Evolutionary conservation across 1,284 basidiomycete genomes (phyloP).

Genomic region (Cryptococcus depauperatus): DNA sequence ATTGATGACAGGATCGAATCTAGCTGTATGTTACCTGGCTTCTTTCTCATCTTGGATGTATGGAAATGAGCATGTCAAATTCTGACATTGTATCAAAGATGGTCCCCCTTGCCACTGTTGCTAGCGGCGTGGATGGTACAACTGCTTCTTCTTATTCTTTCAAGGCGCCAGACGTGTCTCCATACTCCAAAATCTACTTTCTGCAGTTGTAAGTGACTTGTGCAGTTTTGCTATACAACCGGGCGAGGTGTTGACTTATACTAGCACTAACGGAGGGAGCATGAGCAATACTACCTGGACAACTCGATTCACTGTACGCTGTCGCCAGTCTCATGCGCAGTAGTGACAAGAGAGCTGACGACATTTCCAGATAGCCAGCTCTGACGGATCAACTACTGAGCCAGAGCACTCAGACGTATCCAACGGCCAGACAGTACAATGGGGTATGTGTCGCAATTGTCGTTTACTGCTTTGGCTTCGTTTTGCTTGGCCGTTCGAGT

Average conservation of each 20-base stretch:
- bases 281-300: conserved; percentile 35
- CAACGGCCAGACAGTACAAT: conserved; percentile 32
- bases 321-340: background rate
- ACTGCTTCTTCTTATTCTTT: conserved; percentile 22
- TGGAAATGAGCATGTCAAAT: background rate
- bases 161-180: conserved; percentile 39
- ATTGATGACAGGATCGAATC: conserved; percentile 43
- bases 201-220: conserved; percentile 37
- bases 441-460: conserved; percentile 24
- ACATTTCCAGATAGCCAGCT: conserved; percentile 31
- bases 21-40: conserved; percentile 11
- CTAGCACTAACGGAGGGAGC: conserved; percentile 26
- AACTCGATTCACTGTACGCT: conserved; percentile 42
- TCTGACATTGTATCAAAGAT: conserved; percentile 7
- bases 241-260: background rate
- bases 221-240: too few species aligned
- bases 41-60: background rate
- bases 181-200: conserved; percentile 46
- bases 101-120: conserved; percentile 22
- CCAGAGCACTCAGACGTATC: conserved; percentile 40
- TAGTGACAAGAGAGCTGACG: background rate
- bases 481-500: too few species aligned
- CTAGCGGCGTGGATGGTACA: conserved; percentile 37
- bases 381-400: conserved; percentile 32
- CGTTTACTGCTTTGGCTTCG: background rate